A percentile compares a stretch with the other conserved stretches of the same genome.
These are phyloP conservation scores for Lactarius psammicola DNA, from an alignment of 768 basidiomycete species.

Conservation along the genomic window DNA sequence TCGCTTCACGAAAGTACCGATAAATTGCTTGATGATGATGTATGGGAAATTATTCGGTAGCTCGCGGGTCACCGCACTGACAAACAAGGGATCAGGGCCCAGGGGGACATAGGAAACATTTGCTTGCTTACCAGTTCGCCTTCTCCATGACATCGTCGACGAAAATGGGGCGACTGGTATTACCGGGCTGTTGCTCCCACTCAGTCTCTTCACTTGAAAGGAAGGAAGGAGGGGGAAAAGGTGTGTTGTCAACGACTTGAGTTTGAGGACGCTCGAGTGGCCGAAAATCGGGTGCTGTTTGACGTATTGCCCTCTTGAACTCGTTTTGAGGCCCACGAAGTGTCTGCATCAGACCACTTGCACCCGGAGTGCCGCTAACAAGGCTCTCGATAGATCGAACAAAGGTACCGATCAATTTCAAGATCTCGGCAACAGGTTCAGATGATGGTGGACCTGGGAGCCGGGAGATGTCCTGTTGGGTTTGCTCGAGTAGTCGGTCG, in stretches of 20 bases:
- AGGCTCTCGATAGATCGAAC: slow-evolving; percentile 42
- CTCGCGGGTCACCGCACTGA: slow-evolving; percentile 66
- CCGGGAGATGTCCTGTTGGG: slow-evolving; percentile 33
- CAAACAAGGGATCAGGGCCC: neutral
- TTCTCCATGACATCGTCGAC: slow-evolving; percentile 48
- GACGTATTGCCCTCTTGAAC: slow-evolving; percentile 47
- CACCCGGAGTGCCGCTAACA: slow-evolving; percentile 52
- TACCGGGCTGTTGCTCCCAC: slow-evolving; percentile 28
- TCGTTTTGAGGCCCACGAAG: slow-evolving; percentile 46
- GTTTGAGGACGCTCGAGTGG: slow-evolving; percentile 41
- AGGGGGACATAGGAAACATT: neutral
- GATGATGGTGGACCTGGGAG: slow-evolving; percentile 51
- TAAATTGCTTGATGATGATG: slow-evolving; percentile 30
- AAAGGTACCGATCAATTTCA: slow-evolving; percentile 47
- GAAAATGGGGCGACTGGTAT: slow-evolving; percentile 36
- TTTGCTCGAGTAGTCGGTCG: slow-evolving; percentile 40
- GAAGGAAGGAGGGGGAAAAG: slow-evolving; percentile 33
- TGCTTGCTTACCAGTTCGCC: slow-evolving; percentile 42
- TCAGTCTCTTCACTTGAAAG: slow-evolving; percentile 42
- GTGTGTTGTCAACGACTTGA: neutral
- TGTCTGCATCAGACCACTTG: slow-evolving; percentile 51
- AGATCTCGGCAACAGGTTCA: slow-evolving; percentile 55
- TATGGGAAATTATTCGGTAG: slow-evolving; percentile 65
- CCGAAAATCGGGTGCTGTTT: slow-evolving; percentile 54
- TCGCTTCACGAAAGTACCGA: slow-evolving; percentile 22